Evolutionary conservation across 192 early-diverging fungal species (phyloP).

Genomic region (Rhizoclosmatium globosum): DNA sequence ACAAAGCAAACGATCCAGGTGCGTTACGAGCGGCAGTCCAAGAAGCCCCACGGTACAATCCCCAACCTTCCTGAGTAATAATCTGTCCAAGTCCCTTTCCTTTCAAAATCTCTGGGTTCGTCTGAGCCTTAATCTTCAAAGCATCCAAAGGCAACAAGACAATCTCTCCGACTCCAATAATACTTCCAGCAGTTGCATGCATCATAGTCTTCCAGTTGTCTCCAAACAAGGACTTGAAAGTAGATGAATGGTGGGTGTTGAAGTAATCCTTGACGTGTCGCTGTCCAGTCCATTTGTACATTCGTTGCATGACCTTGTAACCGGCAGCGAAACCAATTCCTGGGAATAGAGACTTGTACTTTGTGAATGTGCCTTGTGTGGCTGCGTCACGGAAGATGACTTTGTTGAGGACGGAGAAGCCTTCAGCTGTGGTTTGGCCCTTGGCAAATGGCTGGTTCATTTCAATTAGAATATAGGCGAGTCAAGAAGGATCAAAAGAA

Average conservation of each 20-base stretch:
- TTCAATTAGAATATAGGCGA: neutral
- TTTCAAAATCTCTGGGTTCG: constrained; percentile 86
- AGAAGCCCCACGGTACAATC: constrained; percentile 91
- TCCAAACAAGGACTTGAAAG: constrained; percentile 85
- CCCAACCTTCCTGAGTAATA: constrained; percentile 87
- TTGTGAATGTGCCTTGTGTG: constrained; percentile 71
- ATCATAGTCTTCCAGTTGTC: constrained; percentile 96
- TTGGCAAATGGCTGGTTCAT: constrained; percentile 59
- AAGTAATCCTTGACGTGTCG: constrained; percentile 94
- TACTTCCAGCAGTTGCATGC: constrained; percentile 95
- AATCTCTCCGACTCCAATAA: constrained; percentile 98
- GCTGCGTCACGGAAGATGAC: constrained; percentile 95
- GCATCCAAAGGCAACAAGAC: constrained; percentile 95
- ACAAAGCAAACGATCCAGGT: constrained; percentile 92
- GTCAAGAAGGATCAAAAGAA: neutral
- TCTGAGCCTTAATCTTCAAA: constrained; percentile 98
- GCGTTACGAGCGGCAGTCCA: constrained; percentile 99
- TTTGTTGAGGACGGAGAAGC: constrained; percentile 74
- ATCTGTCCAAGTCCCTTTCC: constrained; percentile 84
- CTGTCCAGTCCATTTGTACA: constrained; percentile 99
- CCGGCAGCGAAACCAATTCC: constrained; percentile 97
- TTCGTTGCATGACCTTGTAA: constrained; percentile 96
- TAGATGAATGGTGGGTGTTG: constrained; percentile 78
- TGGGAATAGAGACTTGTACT: constrained; percentile 95
- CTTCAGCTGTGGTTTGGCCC: constrained; percentile 70